Evolutionary conservation across 257 asterid genomes (phyloP).

Genomic region (Nicotiana knightiana): DNA sequence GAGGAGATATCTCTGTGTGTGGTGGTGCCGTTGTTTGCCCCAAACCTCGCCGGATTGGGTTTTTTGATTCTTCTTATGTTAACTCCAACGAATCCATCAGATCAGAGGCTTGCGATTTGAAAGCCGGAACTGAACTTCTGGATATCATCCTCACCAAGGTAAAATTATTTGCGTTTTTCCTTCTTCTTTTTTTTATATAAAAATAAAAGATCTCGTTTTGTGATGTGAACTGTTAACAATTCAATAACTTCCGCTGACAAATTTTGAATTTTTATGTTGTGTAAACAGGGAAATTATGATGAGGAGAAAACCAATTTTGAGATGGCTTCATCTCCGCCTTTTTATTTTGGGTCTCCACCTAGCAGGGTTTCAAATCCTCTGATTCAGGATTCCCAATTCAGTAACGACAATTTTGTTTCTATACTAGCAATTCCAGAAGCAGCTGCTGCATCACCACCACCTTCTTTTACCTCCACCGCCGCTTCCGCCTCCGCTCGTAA

Average conservation of each 20-base stretch:
- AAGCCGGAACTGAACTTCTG: constrained; percentile 9
- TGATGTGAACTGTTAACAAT: background rate
- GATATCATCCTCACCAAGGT: constrained; percentile 9
- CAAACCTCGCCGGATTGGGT: background rate
- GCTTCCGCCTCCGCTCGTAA: constrained; percentile 20
- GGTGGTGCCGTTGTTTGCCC: constrained; percentile 7
- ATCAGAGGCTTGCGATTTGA: background rate
- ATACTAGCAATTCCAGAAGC: background rate
- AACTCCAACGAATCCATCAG: background rate
- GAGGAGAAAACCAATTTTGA: constrained; percentile 28
- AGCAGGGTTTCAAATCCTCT: constrained; percentile 53
- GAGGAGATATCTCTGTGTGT: background rate
- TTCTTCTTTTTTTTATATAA: background rate
- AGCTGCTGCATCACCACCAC: constrained; percentile 21
- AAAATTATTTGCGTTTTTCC: background rate
- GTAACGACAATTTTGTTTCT: constrained; percentile 27
- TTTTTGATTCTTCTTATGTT: background rate
- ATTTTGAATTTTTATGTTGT: background rate
- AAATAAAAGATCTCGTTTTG: background rate
- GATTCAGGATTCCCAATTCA: constrained; percentile 51
- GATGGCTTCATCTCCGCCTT: constrained; percentile 53
- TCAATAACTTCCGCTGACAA: background rate
- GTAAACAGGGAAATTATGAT: constrained; percentile 22
- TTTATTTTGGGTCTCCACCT: constrained; percentile 52
- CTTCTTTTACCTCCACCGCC: constrained; percentile 7